Evolutionary conservation across 2,329 filamentous ascomycete genomes (phyloP), one percentile per base, ranked within the genome.

Genomic region (Elsinoe perseae): DNA sequence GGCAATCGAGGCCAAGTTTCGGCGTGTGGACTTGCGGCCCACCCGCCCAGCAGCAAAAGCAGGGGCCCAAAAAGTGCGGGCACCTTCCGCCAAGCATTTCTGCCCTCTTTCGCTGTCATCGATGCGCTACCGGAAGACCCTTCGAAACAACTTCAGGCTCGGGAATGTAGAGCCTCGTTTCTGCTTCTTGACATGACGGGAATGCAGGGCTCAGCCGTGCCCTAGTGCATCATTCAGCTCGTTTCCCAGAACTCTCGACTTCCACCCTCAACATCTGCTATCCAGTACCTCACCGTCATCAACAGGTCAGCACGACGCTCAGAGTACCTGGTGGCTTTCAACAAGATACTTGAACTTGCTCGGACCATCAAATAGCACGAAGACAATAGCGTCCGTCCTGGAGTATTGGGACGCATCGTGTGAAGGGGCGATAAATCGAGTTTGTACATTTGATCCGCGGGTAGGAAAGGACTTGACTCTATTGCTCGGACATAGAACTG

Each of bases 51-150:
- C 38, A 20, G 7, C 10, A 12, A 9, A 44, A 44, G 40, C 40
- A 44, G 40, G 40, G 40, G 40, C 40, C 40, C 20, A 25, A 44
- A 44, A 44, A 30, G 43, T 52, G 48, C 48, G 48, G 48, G 48
- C 48, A 38, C 9, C 14, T 16, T 14, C 28, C 18, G 48, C 48
- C 28, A 23, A 36, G 28, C 48, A 34, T 7, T 4, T 30, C 7
- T 9, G 25, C 44, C 25, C 44, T 32, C 43, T 2, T 4, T 48
- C n/a, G 20, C 42, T 28, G n/a, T 30, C 46, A 50, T 16, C 27
- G 25, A 32, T n/a, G 12, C 14, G 27, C 9, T n/a, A n/a, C n/a
- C 18, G 3, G 10, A 32, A 30, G 48, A 52, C 48, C 48, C 48
- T 18, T 50, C 46, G 28, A 50, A 16, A 30, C 28, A 30, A 30